Conservation (phyloP, 2,329 filamentous ascomycete genomes). For the Pseudogymnoascus sp. region DNA sequence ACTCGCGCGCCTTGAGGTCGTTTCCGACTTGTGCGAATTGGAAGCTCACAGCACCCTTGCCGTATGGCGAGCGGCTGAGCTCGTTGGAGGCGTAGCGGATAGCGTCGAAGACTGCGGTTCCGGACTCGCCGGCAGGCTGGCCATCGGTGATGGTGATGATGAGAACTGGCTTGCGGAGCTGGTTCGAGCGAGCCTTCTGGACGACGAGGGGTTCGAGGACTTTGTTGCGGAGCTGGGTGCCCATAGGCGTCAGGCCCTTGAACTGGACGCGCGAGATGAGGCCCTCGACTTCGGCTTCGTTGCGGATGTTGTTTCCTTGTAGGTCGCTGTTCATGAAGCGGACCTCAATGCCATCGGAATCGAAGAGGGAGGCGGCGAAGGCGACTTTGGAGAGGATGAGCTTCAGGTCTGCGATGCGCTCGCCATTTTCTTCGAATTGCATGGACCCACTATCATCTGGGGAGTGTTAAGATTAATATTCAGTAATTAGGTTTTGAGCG, state of each 20-base stretch:
- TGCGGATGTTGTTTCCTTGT: constrained; percentile 47
- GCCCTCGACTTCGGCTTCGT: constrained; percentile 49
- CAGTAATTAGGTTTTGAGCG: not conserved
- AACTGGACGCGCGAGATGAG: constrained; percentile 54
- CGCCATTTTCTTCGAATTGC: constrained; percentile 59
- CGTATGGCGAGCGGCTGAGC: constrained; percentile 42
- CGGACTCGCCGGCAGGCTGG: constrained; percentile 56
- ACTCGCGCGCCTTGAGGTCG: constrained; percentile 56
- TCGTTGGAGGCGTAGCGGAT: constrained; percentile 49
- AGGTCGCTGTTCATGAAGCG: constrained; percentile 62
- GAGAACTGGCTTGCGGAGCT: constrained; percentile 55
- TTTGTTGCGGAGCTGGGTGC: constrained; percentile 54
- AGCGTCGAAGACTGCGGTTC: constrained; percentile 48
- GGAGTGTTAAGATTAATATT: not conserved
- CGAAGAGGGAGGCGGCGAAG: constrained; percentile 60
- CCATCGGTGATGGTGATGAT: constrained; percentile 61
- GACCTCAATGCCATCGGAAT: constrained; percentile 59
- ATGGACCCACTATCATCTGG: constrained; percentile 62
- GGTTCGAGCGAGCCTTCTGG: constrained; percentile 41
- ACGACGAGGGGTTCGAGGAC: constrained; percentile 56
- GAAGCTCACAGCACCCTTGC: constrained; percentile 54
- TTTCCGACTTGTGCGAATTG: constrained; percentile 65
- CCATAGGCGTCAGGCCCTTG: constrained; percentile 60
- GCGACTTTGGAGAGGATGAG: constrained; percentile 57
- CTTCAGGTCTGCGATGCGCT: constrained; percentile 59